phyloP scores from a whole-genome alignment of 2,329 filamentous ascomycete species.

The Scortechinia acanthostroma region DNA sequence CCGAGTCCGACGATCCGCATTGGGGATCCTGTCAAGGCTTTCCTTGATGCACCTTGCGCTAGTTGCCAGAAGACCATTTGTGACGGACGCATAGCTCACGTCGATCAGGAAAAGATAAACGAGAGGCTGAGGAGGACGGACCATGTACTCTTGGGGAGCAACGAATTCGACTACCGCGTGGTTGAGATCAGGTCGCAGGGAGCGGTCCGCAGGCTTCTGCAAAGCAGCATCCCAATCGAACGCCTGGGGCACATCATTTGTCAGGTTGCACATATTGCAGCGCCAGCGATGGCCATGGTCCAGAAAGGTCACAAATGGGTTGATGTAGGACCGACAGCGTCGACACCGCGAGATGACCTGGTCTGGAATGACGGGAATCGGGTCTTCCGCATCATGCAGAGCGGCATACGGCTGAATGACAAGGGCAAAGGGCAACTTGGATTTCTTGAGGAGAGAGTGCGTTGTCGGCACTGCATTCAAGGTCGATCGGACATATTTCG shows the following conservation, averaged over 20 bases:
- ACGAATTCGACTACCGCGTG: constrained; percentile 96
- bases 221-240: constrained; percentile 95
- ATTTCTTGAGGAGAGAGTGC: constrained; percentile 89
- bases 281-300: constrained; percentile 97
- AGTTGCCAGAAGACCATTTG: constrained; percentile 84
- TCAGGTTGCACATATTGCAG: constrained; percentile 99
- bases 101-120: constrained; percentile 95
- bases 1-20: constrained; percentile 84
- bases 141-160: constrained; percentile 98
- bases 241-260: constrained; percentile 96
- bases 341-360: constrained; percentile 95
- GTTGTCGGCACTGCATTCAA: constrained; percentile 90
- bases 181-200: constrained; percentile 88
- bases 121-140: constrained; percentile 86
- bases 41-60: constrained; percentile 89
- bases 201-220: constrained; percentile 85
- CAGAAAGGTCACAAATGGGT: constrained; percentile 91
- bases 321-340: constrained; percentile 94
- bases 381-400: constrained; percentile 86
- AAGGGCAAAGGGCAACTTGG: constrained; percentile 86
- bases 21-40: constrained; percentile 94
- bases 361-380: constrained; percentile 85
- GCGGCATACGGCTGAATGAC: constrained; percentile 93
- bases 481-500: constrained; percentile 91
- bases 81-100: constrained; percentile 83